A percentile compares a stretch with the other conserved stretches of the same genome.
These are phyloP conservation scores for Daldinia concentrica DNA, from an alignment of 495 filamentous ascomycete species.

Conservation along the genomic window DNA sequence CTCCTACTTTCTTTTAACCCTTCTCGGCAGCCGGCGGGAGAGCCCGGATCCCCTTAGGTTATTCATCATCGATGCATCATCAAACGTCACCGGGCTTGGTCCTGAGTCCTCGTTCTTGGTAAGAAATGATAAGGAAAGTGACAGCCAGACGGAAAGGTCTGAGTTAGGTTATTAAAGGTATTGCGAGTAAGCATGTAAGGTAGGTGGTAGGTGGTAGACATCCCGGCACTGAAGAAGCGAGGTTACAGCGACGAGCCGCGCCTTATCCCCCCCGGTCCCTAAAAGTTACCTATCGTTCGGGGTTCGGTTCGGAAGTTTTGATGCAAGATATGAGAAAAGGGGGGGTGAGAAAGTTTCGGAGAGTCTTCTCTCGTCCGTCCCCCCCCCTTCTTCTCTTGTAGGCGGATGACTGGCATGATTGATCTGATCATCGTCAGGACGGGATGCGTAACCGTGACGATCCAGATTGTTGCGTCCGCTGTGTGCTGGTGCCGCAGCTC, in stretches of 20 bases:
- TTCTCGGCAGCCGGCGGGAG: conserved; percentile 18
- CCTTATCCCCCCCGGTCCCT: conserved; percentile 9
- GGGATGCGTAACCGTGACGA: conserved; percentile 39
- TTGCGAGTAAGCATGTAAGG: conserved; percentile 2
- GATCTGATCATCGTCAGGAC: conserved; percentile 23
- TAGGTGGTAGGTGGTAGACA: conserved; percentile 9
- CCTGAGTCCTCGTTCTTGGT: background rate
- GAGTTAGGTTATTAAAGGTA: conserved; percentile 13
- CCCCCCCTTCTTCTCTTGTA: conserved; percentile 14
- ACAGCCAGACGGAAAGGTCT: conserved; percentile 5
- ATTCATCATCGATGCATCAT: conserved; percentile 36
- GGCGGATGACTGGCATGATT: conserved; percentile 30
- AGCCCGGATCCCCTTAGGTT: conserved; percentile 31
- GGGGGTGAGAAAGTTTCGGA: conserved; percentile 6
- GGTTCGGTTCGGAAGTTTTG: conserved; percentile 18
- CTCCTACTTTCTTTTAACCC: conserved; percentile 21
- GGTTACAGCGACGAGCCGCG: conserved; percentile 31
- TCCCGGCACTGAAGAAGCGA: conserved; percentile 26
- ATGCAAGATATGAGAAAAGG: conserved; percentile 20
- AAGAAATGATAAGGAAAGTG: conserved; percentile 14
- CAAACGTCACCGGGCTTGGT: conserved; percentile 22
- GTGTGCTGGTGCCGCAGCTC: conserved; percentile 31
- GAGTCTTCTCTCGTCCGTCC: background rate
- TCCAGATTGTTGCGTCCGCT: conserved; percentile 28
- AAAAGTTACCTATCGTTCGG: conserved; percentile 24